Evolutionary conservation across 805 yeast species (phyloP).

Genomic region (Ogataea wickerhamii): DNA sequence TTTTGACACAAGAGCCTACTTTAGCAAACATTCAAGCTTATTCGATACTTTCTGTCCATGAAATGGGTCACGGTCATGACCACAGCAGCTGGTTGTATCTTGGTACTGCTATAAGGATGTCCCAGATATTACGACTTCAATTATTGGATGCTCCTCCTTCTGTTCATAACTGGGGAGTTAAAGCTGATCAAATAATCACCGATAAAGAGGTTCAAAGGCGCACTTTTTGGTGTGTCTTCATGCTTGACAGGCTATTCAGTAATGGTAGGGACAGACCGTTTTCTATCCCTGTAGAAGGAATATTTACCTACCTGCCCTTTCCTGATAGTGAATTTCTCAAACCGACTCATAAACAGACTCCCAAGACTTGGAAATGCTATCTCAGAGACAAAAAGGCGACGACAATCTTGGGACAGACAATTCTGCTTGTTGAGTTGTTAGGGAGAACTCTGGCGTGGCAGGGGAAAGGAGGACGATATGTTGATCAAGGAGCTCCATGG

Average conservation of each 20-base stretch:
- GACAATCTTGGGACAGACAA: conserved; percentile 1
- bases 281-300: conserved; percentile 1
- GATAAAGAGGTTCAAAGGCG: conserved; percentile 2
- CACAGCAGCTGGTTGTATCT: conserved; percentile 5
- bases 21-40: conserved; percentile 1
- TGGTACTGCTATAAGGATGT: conserved; percentile 4
- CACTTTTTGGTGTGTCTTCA: conserved; percentile 3
- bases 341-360: background rate
- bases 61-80: conserved; percentile 5
- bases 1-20: conserved; percentile 1
- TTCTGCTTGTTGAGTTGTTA: conserved; percentile 1
- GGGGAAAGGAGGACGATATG: conserved; percentile 2
- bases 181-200: background rate
- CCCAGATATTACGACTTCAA: conserved; percentile 1
- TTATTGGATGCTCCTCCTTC: conserved; percentile 1
- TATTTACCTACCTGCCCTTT: conserved; percentile 3
- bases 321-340: conserved; percentile 1
- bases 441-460: conserved; percentile 4
- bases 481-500: conserved; percentile 3
- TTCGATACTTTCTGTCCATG: conserved; percentile 2
- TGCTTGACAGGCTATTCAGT: conserved; percentile 4
- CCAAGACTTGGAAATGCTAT: conserved; percentile 3
- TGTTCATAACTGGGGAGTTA: conserved; percentile 1
- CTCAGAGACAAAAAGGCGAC: background rate
- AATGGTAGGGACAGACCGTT: conserved; percentile 3